phyloP scores from a whole-genome alignment of 2,329 filamentous ascomycete species.

The Alternaria panax region DNA sequence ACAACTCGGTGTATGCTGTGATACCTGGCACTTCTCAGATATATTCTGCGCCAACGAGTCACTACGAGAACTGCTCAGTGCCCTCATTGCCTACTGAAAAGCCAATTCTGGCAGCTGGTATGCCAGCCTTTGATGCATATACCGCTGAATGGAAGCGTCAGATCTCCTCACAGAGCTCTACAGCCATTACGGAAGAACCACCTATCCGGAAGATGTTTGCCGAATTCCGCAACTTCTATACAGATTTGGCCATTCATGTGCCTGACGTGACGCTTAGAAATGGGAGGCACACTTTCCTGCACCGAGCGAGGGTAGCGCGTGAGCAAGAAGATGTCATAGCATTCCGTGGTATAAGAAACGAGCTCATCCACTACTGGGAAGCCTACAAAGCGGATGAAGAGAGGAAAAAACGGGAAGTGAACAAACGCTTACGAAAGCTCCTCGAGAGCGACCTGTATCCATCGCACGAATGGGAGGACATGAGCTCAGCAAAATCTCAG shows the following conservation, averaged over 20 bases:
- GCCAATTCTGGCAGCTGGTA: conserved; percentile 21
- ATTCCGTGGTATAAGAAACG: conserved; percentile 36
- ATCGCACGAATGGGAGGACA: conserved; percentile 20
- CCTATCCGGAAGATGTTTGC: conserved; percentile 43
- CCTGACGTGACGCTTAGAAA: conserved; percentile 17
- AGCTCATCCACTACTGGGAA: conserved; percentile 42
- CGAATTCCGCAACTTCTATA: conserved; percentile 45
- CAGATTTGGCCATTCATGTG: conserved; percentile 26
- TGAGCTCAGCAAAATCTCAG: not conserved
- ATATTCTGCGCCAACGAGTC: not conserved
- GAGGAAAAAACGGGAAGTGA: conserved; percentile 30
- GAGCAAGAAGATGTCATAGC: conserved; percentile 42
- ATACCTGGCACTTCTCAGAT: not conserved
- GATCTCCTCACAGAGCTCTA: conserved; percentile 19
- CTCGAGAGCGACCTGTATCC: conserved; percentile 39
- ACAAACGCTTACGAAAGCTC: conserved; percentile 26
- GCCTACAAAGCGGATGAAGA: conserved; percentile 37
- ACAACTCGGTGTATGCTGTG: conserved; percentile 27
- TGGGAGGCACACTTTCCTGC: conserved; percentile 36
- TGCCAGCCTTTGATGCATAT: conserved; percentile 32
- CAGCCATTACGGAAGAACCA: conserved; percentile 22
- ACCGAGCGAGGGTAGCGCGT: conserved; percentile 45
- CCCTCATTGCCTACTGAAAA: conserved; percentile 28
- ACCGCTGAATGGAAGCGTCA: conserved; percentile 30
- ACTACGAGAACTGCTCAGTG: conserved; percentile 30